These are phyloP conservation scores for Penicillium rolfsii DNA, from an alignment of 2,329 filamentous ascomycete species.

Conservation along the genomic window DNA sequence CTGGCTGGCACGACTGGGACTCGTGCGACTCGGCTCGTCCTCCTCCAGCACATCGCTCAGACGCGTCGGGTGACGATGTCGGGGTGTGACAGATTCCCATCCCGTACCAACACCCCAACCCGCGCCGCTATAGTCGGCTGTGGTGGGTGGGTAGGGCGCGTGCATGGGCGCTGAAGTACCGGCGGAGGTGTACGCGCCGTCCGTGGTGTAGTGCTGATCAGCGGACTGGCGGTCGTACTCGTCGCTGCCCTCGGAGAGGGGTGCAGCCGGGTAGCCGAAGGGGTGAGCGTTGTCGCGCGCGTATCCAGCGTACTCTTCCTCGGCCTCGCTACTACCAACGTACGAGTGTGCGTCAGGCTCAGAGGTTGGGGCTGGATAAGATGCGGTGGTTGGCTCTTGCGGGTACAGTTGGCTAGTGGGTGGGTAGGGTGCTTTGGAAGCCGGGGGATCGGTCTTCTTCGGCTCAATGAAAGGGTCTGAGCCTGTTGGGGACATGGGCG, in stretches of 20 bases:
- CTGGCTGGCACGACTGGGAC: constrained; percentile 69
- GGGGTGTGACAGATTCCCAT: constrained; percentile 73
- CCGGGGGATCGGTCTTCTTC: constrained; percentile 32
- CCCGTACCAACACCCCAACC: constrained; percentile 67
- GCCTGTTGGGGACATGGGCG: constrained; percentile 57
- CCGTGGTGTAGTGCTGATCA: constrained; percentile 51
- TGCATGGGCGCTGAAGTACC: constrained; percentile 33
- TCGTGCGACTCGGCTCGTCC: constrained; percentile 71
- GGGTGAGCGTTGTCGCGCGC: constrained; percentile 63
- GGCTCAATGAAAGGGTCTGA: constrained; percentile 66
- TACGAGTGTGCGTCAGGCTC: constrained; percentile 53
- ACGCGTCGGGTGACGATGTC: constrained; percentile 83
- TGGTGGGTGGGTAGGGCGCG: constrained; percentile 38
- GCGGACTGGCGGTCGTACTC: constrained; percentile 56
- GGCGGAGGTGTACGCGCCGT: constrained; percentile 32
- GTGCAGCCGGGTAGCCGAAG: constrained; percentile 56
- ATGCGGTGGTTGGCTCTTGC: constrained; percentile 38
- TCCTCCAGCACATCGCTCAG: constrained; percentile 88
- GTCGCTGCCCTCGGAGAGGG: constrained; percentile 55
- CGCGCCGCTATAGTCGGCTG: constrained; percentile 67
- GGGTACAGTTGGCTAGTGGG: constrained; percentile 41
- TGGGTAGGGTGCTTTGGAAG: constrained; percentile 36
- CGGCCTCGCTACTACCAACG: constrained; percentile 63
- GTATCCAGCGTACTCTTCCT: constrained; percentile 72
- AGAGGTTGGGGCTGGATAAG: constrained; percentile 47